Conservation (phyloP, 768 basidiomycete genomes). For the Terana coerulea region DNA sequence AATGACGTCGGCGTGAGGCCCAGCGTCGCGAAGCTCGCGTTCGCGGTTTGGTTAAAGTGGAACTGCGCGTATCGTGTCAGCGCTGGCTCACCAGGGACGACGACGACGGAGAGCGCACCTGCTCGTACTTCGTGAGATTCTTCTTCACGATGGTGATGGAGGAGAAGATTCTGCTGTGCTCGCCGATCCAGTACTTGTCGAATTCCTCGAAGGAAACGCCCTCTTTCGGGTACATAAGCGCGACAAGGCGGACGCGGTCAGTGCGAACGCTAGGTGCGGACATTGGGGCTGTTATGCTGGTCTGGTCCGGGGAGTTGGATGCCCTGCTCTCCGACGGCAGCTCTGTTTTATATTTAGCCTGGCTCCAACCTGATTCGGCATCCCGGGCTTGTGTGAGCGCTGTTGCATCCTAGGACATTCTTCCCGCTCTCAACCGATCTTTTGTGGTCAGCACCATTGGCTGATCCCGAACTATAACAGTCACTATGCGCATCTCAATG, state of each 20-base stretch:
- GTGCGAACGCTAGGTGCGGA: no score
- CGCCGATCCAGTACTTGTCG: slow-evolving; percentile 6
- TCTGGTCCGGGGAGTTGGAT: no score
- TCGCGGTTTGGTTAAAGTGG: slow-evolving; percentile 16
- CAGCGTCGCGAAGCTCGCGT: slow-evolving; percentile 8
- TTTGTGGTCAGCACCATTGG: no score
- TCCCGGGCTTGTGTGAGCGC: no score
- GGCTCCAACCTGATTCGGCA: no score
- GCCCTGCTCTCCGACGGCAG: no score
- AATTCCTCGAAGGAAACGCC: slow-evolving; percentile 29
- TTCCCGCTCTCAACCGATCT: no score
- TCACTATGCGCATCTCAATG: no score
- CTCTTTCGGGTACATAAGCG: slow-evolving; percentile 26
- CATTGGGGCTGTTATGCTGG: no score
- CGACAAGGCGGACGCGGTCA: slow-evolving; percentile 28
- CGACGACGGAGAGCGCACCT: slow-evolving; percentile 21
- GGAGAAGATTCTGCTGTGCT: slow-evolving; percentile 1
- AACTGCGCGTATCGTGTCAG: slow-evolving; percentile 11
- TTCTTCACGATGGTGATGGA: slow-evolving; percentile 22
- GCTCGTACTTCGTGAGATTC: slow-evolving; percentile 33
- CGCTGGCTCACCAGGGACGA: neutral
- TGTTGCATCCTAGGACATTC: no score
- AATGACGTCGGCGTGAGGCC: slow-evolving; percentile 20
- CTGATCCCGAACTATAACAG: no score
- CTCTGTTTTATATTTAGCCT: no score